Evolutionary conservation across 2,329 filamentous ascomycete species (phyloP).

Genomic region (Aspergillus sojae): DNA sequence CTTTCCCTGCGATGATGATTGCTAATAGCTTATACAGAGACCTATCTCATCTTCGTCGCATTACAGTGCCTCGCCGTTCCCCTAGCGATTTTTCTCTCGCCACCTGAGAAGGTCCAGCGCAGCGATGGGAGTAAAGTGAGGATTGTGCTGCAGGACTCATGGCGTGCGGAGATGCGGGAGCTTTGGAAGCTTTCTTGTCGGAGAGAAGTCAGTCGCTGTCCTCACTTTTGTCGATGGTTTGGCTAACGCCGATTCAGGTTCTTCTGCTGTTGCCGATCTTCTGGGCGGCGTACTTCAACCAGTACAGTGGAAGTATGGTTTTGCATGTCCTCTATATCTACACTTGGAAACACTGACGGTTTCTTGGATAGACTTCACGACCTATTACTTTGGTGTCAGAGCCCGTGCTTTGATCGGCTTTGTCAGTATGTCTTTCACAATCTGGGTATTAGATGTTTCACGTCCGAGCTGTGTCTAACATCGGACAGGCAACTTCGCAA

Average conservation of each 20-base stretch:
- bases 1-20: no score
- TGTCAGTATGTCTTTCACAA: conserved; percentile 29
- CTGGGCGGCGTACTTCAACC: conserved; percentile 51
- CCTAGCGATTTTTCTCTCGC: conserved; percentile 43
- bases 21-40: conserved; percentile 24
- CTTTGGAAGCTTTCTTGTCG: conserved; percentile 33
- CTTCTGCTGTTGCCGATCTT: conserved; percentile 47
- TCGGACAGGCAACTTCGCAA: conserved; percentile 38
- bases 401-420: conserved; percentile 53
- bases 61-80: conserved; percentile 42
- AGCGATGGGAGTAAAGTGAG: conserved; percentile 44
- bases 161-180: conserved; percentile 43
- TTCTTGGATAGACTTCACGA: conserved; percentile 47
- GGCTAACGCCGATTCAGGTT: conserved; percentile 31
- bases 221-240: neutral
- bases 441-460: no score
- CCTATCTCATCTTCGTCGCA: conserved; percentile 49
- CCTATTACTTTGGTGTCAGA: conserved; percentile 52
- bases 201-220: conserved; percentile 20
- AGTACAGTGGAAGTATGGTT: conserved; percentile 42
- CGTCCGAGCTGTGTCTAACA: conserved; percentile 6
- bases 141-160: conserved; percentile 41
- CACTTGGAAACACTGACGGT: conserved; percentile 7
- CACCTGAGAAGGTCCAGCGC: conserved; percentile 48
- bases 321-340: neutral